A percentile compares a stretch with the other conserved stretches of the same genome.
These are phyloP conservation scores for Trichophyton benhamiae DNA, from an alignment of 2,329 filamentous ascomycete species.

Conservation along the genomic window DNA sequence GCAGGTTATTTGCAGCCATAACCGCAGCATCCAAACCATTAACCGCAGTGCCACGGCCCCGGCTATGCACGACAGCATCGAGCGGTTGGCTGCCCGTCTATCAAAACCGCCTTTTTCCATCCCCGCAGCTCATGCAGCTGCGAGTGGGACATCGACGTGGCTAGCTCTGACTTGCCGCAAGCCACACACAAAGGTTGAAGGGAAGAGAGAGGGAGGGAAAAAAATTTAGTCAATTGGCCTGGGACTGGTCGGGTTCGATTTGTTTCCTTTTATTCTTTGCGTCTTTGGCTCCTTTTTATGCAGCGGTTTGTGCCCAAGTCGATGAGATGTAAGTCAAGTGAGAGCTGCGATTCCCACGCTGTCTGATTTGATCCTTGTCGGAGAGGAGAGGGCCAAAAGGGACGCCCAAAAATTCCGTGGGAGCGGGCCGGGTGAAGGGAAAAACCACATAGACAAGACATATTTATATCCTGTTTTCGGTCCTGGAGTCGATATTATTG, in stretches of 20 bases:
- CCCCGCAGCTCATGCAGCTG: background rate
- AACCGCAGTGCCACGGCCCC: background rate
- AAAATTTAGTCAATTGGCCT: background rate
- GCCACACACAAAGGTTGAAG: background rate
- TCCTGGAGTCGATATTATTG: too few species aligned
- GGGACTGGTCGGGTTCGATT: background rate
- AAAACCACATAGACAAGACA: background rate
- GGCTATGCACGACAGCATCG: background rate
- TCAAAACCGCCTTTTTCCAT: background rate
- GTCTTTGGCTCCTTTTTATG: background rate
- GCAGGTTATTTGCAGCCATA: background rate
- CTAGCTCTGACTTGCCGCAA: conserved; percentile 1
- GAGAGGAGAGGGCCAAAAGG: background rate
- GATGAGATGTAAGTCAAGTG: background rate
- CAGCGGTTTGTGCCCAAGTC: background rate
- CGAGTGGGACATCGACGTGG: conserved; percentile 1
- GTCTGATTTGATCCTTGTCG: background rate
- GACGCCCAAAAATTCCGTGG: background rate
- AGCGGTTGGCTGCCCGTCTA: background rate
- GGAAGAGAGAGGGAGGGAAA: background rate
- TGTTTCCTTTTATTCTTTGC: background rate
- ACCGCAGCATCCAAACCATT: background rate
- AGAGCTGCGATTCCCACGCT: background rate
- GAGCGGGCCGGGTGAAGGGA: background rate
- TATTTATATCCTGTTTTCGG: background rate